These are phyloP conservation scores for Microthyrium microscopicum DNA, from an alignment of 2,329 filamentous ascomycete species.

Conservation along the genomic window DNA sequence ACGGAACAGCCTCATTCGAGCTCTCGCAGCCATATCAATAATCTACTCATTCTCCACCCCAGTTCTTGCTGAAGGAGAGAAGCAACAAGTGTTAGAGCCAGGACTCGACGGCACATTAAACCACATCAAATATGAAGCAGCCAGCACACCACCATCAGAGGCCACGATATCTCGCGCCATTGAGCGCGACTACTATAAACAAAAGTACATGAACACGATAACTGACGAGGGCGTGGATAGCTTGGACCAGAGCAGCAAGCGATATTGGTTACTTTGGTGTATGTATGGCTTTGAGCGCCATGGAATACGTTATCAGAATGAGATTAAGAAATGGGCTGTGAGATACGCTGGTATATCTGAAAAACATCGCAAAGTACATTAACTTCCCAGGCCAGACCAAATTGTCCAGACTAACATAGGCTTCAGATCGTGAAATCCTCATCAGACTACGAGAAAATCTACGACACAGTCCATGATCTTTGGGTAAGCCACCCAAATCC, in stretches of 20 bases:
- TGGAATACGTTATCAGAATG: slow-evolving; percentile 1
- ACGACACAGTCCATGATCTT: not conserved
- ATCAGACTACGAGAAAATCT: slow-evolving; percentile 3
- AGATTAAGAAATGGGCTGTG: slow-evolving; percentile 2
- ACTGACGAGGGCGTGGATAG: not conserved
- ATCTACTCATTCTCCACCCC: no score
- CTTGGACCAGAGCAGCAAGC: not conserved
- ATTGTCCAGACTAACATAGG: not conserved
- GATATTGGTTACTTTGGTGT: slow-evolving; percentile 2
- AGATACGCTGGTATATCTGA: slow-evolving; percentile 1
- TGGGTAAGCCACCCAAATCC: no score
- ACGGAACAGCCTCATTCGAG: no score
- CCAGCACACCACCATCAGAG: not conserved
- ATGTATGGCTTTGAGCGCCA: slow-evolving; percentile 4
- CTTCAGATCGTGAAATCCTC: slow-evolving; percentile 1
- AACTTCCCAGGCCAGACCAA: not conserved
- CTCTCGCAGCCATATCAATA: no score
- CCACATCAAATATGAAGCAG: slow-evolving; percentile 1
- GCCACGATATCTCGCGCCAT: slow-evolving; percentile 3
- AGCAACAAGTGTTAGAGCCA: not conserved
- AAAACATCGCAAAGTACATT: slow-evolving; percentile 4
- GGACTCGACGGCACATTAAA: slow-evolving; percentile 2
- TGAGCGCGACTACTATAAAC: slow-evolving; percentile 1
- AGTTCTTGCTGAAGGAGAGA: not conserved
- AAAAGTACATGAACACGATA: not conserved